Evolutionary conservation across 768 basidiomycete genomes (phyloP).

Genomic region (Mycena maculata): DNA sequence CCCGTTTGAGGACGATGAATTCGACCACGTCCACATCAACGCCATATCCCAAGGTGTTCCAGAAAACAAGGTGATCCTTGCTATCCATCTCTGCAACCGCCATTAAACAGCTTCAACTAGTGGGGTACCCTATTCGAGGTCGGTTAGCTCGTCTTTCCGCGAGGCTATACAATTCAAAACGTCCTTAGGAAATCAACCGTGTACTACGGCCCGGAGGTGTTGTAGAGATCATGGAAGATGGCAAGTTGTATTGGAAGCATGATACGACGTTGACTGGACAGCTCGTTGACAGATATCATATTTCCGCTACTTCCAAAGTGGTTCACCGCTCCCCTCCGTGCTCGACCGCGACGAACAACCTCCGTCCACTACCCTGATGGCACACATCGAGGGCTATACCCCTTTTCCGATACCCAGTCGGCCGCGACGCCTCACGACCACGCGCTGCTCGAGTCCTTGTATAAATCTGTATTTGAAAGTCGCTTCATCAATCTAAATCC

Average conservation of each 20-base stretch:
- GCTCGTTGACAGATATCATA: constrained; percentile 64
- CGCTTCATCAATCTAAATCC: constrained; percentile 80
- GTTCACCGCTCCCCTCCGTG: constrained; percentile 79
- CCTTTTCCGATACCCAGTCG: constrained; percentile 48
- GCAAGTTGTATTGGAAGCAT: constrained; percentile 50
- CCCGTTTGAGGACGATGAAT: constrained; percentile 86
- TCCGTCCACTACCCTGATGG: constrained; percentile 66
- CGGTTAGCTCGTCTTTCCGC: constrained; percentile 27
- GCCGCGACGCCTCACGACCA: constrained; percentile 68
- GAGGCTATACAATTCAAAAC: constrained; percentile 6
- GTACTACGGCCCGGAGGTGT: constrained; percentile 77
- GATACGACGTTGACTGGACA: background rate
- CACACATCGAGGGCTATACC: constrained; percentile 50
- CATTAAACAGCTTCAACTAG: constrained; percentile 46
- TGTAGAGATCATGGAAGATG: constrained; percentile 80
- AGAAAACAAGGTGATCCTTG: constrained; percentile 70
- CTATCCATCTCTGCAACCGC: constrained; percentile 18
- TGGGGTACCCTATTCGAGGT: constrained; percentile 80
- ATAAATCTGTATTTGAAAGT: constrained; percentile 73
- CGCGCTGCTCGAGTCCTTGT: constrained; percentile 74
- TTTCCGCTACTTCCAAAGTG: constrained; percentile 83
- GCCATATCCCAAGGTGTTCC: constrained; percentile 75
- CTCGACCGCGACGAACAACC: constrained; percentile 58
- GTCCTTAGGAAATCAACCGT: constrained; percentile 76
- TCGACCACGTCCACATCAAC: constrained; percentile 83